A percentile compares a stretch with the other conserved stretches of the same genome.
phyloP scores from a whole-genome alignment of 495 filamentous ascomycete species.

The Evernia prunastri region DNA sequence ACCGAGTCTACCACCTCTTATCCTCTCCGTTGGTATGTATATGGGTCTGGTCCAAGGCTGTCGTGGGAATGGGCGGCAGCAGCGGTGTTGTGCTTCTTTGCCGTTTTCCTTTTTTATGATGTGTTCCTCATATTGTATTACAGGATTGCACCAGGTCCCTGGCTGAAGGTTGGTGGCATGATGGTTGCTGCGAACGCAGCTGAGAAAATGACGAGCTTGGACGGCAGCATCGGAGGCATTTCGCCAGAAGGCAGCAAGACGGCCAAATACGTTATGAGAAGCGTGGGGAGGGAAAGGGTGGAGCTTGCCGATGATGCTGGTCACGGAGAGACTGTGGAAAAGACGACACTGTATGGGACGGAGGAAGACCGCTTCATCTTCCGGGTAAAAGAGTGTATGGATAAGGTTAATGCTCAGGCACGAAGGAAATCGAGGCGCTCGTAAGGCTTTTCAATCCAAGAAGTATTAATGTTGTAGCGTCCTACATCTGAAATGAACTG shows the following conservation, averaged over 20 bases:
- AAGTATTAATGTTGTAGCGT: no score
- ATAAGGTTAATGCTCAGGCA: no score
- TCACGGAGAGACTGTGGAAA: slow-evolving; percentile 21
- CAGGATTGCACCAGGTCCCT: slow-evolving; percentile 1
- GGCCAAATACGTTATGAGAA: slow-evolving; percentile 4
- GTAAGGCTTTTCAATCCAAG: no score
- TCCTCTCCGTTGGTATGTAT: slow-evolving; percentile 7
- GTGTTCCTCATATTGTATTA: no score
- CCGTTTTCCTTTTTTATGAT: no score
- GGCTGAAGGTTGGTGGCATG: slow-evolving; percentile 5
- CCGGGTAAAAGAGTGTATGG: no score
- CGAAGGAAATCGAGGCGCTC: no score
- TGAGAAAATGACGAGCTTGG: not conserved
- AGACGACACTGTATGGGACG: no score
- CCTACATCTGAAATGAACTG: no score
- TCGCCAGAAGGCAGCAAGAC: not conserved
- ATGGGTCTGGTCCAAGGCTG: slow-evolving; percentile 9
- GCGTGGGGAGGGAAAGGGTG: not conserved
- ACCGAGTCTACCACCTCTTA: not conserved
- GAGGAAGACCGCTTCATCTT: no score
- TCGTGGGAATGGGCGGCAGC: slow-evolving; percentile 9
- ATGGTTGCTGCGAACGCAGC: slow-evolving; percentile 8
- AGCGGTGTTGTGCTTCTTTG: no score
- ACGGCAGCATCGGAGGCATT: slow-evolving; percentile 4
- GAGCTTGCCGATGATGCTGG: not conserved